Conservation (phyloP, 2,329 filamentous ascomycete species). For the Neopestalotiopsis clavispora region DNA sequence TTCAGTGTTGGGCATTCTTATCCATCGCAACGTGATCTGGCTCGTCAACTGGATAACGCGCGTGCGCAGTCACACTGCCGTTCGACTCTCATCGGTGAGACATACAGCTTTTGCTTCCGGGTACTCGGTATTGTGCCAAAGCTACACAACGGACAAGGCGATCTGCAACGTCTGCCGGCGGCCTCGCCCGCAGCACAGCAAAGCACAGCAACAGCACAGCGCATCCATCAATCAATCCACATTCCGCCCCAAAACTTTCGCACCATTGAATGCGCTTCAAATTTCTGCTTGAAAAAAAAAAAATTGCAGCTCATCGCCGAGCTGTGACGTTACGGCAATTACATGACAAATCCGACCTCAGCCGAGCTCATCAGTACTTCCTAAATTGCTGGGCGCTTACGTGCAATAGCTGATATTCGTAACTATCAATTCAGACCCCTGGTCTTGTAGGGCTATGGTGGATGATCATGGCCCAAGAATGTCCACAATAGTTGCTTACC, state of each 20-base stretch:
- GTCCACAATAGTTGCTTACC: neutral
- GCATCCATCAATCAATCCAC: neutral
- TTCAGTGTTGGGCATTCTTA: too few relatives aligned
- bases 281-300: neutral
- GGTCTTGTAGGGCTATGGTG: neutral
- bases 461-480: neutral
- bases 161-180: slow-evolving; percentile 1
- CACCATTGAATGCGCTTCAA: neutral
- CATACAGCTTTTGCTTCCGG: neutral
- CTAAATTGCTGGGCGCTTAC: neutral
- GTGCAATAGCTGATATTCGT: neutral
- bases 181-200: neutral
- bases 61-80: neutral
- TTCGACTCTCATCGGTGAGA: neutral
- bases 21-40: too few relatives aligned
- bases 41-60: neutral
- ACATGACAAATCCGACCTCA: neutral
- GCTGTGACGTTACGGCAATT: neutral
- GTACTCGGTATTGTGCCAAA: neutral
- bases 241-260: neutral
- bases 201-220: too few relatives aligned
- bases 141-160: neutral
- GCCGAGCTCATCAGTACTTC: neutral
- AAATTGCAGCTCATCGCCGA: neutral
- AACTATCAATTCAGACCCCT: neutral